Base-by-base conservation (phyloP, 495 filamentous ascomycete genomes). In the Diplogelasinospora grovesii region DNA sequence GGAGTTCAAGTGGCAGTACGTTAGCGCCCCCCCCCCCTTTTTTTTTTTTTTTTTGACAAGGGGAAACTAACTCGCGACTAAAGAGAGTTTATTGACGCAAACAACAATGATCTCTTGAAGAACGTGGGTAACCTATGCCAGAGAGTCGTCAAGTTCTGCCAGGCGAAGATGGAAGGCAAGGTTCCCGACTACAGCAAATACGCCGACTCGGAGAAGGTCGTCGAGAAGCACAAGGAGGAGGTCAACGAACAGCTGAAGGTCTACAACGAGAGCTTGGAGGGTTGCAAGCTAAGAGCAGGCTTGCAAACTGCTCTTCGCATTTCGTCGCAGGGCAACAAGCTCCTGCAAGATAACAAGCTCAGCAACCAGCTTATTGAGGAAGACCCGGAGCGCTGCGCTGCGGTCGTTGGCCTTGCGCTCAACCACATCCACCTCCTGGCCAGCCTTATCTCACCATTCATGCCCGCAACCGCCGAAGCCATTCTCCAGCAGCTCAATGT, bases 71-170 rank as follows among this genome's bases (percentile, higher is more conserved):
- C n/a, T n/a, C n/a, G n/a, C n/a, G n/a, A n/a, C n/a, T n/a, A n/a
- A n/a, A n/a, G n/a, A n/a, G n/a, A 76, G 13, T 94, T 95, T 61
- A 78, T 90, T 32, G 73, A 74, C 3, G 71, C 75, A 43, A 94
- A 94, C 73, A 95, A 95, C 66, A 85, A 78, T 55, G 81, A 86
- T 54, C 70, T 94, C 2, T 73, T 95, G 0, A 81, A 81, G 34
- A 94, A 92, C 52, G 71, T 94, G 10, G 89, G 89, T 33, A 94
- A 95, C 68, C 84, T 93, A 43, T 85, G 89, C 51, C 89, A 89
- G 59, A 82, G 89, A 15, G 73, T 95, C 36, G 68, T 95, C 60
- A 95, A 95, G 61, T 87, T 90, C 48, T 77, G 85, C n/a, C n/a
- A n/a, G n/a, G n/a, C n/a, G n/a, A n/a, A n/a, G n/a, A n/a, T n/a